Evolutionary conservation across 768 basidiomycete genomes (phyloP).

Genomic region (Tulasnella sp.): DNA sequence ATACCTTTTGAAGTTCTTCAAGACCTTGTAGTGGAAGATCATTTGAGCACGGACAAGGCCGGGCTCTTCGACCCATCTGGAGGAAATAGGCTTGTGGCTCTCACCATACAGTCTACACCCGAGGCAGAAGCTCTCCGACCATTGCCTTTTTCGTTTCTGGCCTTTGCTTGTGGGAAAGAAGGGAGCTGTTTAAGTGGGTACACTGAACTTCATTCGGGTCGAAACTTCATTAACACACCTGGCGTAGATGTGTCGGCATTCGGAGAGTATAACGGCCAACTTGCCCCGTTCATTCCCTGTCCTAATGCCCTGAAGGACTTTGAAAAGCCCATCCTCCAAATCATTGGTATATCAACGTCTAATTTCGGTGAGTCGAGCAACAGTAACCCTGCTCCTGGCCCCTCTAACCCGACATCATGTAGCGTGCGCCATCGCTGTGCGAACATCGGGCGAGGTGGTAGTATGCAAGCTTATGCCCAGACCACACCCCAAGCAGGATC

Average conservation of each 20-base stretch:
- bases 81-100: background rate
- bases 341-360: background rate
- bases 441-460: background rate
- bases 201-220: background rate
- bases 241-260: background rate
- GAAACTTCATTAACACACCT: background rate
- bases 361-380: background rate
- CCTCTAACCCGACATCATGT: background rate
- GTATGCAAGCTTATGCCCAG: background rate
- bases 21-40: background rate
- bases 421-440: background rate
- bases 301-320: background rate
- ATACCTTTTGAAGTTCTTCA: background rate
- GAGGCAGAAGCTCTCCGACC: background rate
- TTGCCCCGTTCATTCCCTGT: background rate
- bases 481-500: background rate
- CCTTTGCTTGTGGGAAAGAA: background rate
- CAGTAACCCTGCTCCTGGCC: background rate
- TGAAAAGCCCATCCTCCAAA: background rate
- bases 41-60: background rate
- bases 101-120: background rate
- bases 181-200: background rate
- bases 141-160: background rate
- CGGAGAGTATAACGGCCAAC: background rate
- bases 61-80: background rate